These are phyloP conservation scores for Tulasnella sp. DNA, from an alignment of 768 basidiomycete genomes.

Conservation along the genomic window DNA sequence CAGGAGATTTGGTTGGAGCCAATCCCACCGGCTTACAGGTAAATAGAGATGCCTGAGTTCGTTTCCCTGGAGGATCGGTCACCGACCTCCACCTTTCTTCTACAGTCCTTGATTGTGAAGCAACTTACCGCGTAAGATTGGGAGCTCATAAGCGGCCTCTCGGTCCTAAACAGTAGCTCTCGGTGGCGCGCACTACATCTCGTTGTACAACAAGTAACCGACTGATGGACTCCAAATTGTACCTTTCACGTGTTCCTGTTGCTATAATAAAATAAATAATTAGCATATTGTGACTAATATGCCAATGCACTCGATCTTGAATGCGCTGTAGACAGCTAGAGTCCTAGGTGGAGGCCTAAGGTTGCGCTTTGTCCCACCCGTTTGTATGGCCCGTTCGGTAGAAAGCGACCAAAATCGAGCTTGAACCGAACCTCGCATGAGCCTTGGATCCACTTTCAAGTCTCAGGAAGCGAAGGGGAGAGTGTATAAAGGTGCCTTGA, in stretches of 20 bases:
- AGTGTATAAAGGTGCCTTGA: too few relatives aligned
- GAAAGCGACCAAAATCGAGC: too few relatives aligned
- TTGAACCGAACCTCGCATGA: too few relatives aligned
- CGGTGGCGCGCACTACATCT: neutral
- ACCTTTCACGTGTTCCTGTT: neutral
- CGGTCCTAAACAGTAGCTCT: neutral
- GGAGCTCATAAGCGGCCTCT: neutral
- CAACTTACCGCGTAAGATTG: neutral
- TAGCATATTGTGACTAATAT: too few relatives aligned
- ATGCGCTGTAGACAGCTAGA: too few relatives aligned
- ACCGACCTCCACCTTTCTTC: neutral
- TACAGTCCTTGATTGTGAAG: neutral
- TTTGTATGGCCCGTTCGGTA: too few relatives aligned
- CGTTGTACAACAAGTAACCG: neutral
- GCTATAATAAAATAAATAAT: neutral
- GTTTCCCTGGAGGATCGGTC: neutral
- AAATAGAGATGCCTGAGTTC: neutral
- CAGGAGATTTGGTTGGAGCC: constrained; percentile 50
- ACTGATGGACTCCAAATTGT: too few relatives aligned
- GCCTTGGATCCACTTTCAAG: too few relatives aligned
- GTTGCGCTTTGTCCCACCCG: too few relatives aligned
- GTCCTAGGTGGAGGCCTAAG: too few relatives aligned
- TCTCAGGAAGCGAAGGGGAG: too few relatives aligned
- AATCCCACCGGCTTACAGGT: constrained; percentile 23
- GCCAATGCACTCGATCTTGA: too few relatives aligned